phyloP scores from a whole-genome alignment of 164 flowering plant genomes.

The Nymphaea colorata region DNA sequence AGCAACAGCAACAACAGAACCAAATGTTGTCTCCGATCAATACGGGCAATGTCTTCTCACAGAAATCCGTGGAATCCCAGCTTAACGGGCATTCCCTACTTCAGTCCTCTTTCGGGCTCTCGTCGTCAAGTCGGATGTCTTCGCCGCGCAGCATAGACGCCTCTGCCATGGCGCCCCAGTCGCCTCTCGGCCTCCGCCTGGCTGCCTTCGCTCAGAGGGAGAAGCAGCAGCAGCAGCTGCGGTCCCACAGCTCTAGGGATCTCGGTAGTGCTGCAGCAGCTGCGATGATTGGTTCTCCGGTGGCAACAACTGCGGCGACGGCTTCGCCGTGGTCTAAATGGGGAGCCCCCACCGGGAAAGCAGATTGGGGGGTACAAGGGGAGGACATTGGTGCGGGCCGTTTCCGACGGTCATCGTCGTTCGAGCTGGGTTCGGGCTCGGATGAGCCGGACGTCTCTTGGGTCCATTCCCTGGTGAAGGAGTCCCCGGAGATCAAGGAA shows the following conservation, averaged over 20 bases:
- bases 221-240: slow-evolving; percentile 59
- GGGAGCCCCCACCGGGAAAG: slow-evolving; percentile 53
- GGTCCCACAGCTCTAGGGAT: slow-evolving; percentile 80
- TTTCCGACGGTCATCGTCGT: slow-evolving; percentile 58
- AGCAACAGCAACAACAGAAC: slow-evolving; percentile 64
- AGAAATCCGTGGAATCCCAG: slow-evolving; percentile 47
- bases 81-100: slow-evolving; percentile 21
- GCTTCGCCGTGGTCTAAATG: slow-evolving; percentile 39
- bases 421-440: slow-evolving; percentile 43
- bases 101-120: slow-evolving; percentile 54
- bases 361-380: slow-evolving; percentile 59
- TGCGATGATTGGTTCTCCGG: slow-evolving; percentile 40
- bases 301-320: slow-evolving; percentile 2
- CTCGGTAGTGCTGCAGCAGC: slow-evolving; percentile 33
- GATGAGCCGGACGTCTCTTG: slow-evolving; percentile 95
- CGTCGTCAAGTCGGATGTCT: slow-evolving; percentile 76
- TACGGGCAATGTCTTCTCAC: slow-evolving; percentile 43
- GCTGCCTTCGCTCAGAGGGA: slow-evolving; percentile 59
- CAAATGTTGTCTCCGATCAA: slow-evolving; percentile 72
- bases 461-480: slow-evolving; percentile 88
- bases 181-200: slow-evolving; percentile 58
- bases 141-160: slow-evolving; percentile 47
- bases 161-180: slow-evolving; percentile 25
- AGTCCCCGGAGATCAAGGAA: slow-evolving; percentile 74
- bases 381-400: slow-evolving; percentile 36